Percentiles rank a stretch among this genome's conserved stretches.
phyloP scores from a whole-genome alignment of 2,329 filamentous ascomycete genomes.

The Colletotrichum sp. region DNA sequence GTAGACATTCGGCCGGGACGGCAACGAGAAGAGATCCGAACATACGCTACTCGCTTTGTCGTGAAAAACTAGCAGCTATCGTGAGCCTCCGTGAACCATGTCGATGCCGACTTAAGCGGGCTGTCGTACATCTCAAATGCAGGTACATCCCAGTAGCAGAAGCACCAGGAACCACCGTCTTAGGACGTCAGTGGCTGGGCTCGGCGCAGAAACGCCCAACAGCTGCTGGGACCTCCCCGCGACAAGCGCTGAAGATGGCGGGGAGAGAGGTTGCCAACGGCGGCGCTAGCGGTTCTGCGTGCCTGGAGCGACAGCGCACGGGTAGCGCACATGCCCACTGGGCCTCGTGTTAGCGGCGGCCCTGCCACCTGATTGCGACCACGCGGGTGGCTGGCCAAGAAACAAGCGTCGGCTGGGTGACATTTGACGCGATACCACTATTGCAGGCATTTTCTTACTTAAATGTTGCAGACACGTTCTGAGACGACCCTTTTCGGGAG shows the following conservation, averaged over 20 bases:
- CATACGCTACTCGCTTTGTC: background rate
- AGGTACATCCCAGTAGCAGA: background rate
- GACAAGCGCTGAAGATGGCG: conserved; percentile 12
- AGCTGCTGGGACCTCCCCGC: conserved; percentile 6
- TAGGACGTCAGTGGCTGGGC: background rate
- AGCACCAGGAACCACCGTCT: background rate
- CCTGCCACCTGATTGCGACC: background rate
- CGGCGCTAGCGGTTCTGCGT: background rate
- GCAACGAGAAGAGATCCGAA: background rate
- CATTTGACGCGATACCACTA: background rate
- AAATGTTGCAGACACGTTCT: background rate
- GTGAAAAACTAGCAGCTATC: background rate
- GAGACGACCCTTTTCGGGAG: background rate
- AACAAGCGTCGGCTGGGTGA: background rate
- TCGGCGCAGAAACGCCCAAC: background rate
- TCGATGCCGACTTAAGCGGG: background rate
- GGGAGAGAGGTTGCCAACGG: background rate
- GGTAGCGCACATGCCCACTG: background rate
- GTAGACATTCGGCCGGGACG: background rate
- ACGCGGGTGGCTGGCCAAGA: conserved; percentile 3
- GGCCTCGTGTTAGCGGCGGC: conserved; percentile 6
- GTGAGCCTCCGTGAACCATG: background rate
- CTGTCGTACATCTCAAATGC: background rate
- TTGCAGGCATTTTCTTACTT: conserved; percentile 1
- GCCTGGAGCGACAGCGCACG: conserved; percentile 10